Conservation (phyloP, 2,329 filamentous ascomycete species). For the Mycocentrospora acerina region DNA sequence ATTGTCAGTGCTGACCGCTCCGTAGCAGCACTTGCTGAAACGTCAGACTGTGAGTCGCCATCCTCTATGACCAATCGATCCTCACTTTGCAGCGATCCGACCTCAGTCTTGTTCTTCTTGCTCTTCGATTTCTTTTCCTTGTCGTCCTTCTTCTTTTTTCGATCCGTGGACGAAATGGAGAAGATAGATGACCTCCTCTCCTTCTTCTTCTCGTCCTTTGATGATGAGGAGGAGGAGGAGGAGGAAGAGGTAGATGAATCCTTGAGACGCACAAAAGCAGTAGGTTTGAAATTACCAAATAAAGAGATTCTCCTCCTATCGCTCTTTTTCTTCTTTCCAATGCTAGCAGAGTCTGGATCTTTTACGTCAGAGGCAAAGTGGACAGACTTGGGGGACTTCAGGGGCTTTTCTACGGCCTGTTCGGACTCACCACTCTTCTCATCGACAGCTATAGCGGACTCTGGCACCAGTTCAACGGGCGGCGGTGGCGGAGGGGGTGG, state of each 20-base stretch:
- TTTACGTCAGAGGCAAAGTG: conserved; percentile 43
- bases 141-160: conserved; percentile 26
- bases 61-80: conserved; percentile 12
- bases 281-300: conserved; percentile 31
- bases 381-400: conserved; percentile 36
- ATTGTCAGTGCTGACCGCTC: conserved; percentile 9
- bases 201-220: conserved; percentile 37
- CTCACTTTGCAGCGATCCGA: no score
- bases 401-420: conserved; percentile 36
- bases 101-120: conserved; percentile 22
- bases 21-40: conserved; percentile 11
- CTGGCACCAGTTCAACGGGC: conserved; percentile 10
- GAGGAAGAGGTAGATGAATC: conserved; percentile 22
- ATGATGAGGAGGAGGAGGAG: conserved; percentile 17
- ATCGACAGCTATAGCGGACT: conserved; percentile 18
- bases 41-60: conserved; percentile 19
- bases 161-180: conserved; percentile 20
- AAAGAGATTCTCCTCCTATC: conserved; percentile 22
- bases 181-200: conserved; percentile 24
- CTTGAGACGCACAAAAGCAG: conserved; percentile 35
- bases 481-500: conserved; percentile 11
- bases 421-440: conserved; percentile 43
- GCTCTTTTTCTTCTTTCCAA: conserved; percentile 30
- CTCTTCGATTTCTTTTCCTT: conserved; percentile 23
- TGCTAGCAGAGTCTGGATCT: conserved; percentile 34